phyloP scores from a whole-genome alignment of 768 basidiomycete genomes.

The Termitomyces heimii region DNA sequence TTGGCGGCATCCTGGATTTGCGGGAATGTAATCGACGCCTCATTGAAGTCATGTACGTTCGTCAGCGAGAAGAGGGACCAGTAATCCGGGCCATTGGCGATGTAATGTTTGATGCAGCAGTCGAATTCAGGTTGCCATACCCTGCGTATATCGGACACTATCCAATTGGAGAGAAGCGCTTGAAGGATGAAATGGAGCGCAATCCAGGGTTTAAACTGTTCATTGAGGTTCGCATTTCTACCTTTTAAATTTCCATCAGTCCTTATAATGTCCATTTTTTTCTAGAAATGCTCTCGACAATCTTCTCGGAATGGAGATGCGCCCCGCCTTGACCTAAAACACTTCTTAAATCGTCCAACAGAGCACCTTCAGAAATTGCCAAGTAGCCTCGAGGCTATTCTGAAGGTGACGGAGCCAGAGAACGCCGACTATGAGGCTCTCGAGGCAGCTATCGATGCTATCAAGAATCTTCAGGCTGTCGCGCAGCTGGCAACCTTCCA shows the following conservation, averaged over 20 bases:
- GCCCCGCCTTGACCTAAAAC: slow-evolving; percentile 58
- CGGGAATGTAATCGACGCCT: slow-evolving; percentile 76
- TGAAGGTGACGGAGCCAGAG: slow-evolving; percentile 72
- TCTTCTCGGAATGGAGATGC: slow-evolving; percentile 32
- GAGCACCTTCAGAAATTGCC: slow-evolving; percentile 85
- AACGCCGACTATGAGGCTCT: slow-evolving; percentile 84
- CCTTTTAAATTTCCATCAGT: not conserved
- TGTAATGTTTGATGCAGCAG: slow-evolving; percentile 80
- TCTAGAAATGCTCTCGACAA: slow-evolving; percentile 38
- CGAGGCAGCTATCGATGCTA: slow-evolving; percentile 76
- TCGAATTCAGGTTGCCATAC: slow-evolving; percentile 84
- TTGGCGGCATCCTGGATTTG: slow-evolving; percentile 86
- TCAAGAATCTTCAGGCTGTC: slow-evolving; percentile 74
- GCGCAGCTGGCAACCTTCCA: slow-evolving; percentile 90
- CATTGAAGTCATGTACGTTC: slow-evolving; percentile 81
- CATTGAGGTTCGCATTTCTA: slow-evolving; percentile 58
- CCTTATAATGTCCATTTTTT: not conserved
- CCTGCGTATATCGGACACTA: slow-evolving; percentile 82
- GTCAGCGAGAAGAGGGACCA: slow-evolving; percentile 80
- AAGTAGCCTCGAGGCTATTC: slow-evolving; percentile 78
- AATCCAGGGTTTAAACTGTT: slow-evolving; percentile 83
- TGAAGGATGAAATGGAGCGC: slow-evolving; percentile 80
- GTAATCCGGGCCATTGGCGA: slow-evolving; percentile 86
- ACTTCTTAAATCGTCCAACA: slow-evolving; percentile 71
- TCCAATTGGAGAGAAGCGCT: slow-evolving; percentile 76